Percentiles rank a stretch among this genome's conserved stretches.
Evolutionary conservation across 148 eudicot genomes (phyloP).

Genomic region (Dysphania ambrosioides): DNA sequence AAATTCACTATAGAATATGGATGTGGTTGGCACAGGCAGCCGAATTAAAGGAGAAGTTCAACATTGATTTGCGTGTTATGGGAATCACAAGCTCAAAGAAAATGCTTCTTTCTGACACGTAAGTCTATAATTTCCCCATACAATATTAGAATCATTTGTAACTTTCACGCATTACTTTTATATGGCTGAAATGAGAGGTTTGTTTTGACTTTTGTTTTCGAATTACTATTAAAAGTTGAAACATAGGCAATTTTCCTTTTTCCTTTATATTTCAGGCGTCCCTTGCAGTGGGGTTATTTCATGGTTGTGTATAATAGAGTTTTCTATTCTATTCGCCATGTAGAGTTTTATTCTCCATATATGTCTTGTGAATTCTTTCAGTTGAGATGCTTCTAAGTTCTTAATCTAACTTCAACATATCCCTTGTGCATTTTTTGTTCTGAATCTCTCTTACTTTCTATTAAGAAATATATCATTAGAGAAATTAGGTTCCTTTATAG

Average conservation of each 20-base stretch:
- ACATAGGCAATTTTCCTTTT: not conserved
- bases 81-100: slow-evolving; percentile 78
- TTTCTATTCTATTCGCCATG: not conserved
- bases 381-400: not conserved
- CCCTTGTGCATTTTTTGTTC: too few relatives aligned
- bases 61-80: slow-evolving; percentile 92
- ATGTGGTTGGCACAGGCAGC: slow-evolving; percentile 60
- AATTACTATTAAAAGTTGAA: not conserved
- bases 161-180: not conserved
- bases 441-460: too few relatives aligned
- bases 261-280: not conserved
- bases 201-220: not conserved
- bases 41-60: slow-evolving; percentile 78
- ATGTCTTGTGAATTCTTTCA: not conserved
- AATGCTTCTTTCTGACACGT: slow-evolving; percentile 89
- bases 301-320: too few relatives aligned
- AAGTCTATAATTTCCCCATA: too few relatives aligned
- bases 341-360: not conserved
- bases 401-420: not conserved
- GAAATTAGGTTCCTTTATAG: too few relatives aligned
- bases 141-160: not conserved
- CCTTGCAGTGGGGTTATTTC: too few relatives aligned
- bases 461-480: too few relatives aligned
- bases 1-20: not conserved
- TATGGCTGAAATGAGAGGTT: not conserved